Percentiles rank a stretch among this genome's conserved stretches.
These are phyloP conservation scores for Talaromyces sp. DNA, from an alignment of 2,329 filamentous ascomycete species.

Conservation along the genomic window DNA sequence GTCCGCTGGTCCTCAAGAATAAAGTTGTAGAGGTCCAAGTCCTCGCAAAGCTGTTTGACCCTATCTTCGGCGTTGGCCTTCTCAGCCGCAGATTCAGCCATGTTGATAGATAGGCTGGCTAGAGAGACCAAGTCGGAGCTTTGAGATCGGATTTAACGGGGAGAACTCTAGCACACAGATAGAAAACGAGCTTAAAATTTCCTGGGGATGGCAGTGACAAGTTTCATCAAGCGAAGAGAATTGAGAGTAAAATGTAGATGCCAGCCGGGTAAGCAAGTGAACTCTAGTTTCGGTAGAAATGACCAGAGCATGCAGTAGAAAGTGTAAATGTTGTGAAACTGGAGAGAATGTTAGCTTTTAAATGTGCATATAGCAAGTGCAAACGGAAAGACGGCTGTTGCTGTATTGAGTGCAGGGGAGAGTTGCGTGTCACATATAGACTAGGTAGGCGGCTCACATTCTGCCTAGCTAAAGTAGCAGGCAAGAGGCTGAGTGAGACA, in stretches of 20 bases:
- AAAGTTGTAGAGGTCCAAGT: constrained; percentile 35
- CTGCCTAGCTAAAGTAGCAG: too few species aligned
- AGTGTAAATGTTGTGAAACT: background rate
- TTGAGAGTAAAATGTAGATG: background rate
- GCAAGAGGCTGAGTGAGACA: too few species aligned
- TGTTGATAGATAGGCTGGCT: constrained; percentile 2
- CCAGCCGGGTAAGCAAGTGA: background rate
- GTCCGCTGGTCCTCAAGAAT: constrained; percentile 35
- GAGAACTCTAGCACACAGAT: background rate
- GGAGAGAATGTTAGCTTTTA: background rate
- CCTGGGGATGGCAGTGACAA: too few species aligned
- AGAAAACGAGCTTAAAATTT: too few species aligned
- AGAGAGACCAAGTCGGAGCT: background rate
- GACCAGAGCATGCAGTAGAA: background rate
- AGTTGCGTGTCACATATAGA: background rate
- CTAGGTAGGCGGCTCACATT: too few species aligned
- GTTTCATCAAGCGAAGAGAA: background rate
- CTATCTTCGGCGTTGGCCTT: constrained; percentile 12
- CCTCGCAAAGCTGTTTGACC: constrained; percentile 35
- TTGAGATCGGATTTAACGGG: background rate
- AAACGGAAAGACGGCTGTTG: constrained; percentile 6
- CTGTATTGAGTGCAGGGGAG: background rate
- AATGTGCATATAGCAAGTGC: background rate
- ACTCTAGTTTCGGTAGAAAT: background rate
- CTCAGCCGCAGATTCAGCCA: constrained; percentile 24